phyloP scores from a whole-genome alignment of 345 rosid genomes.

The Theobroma cacao region DNA sequence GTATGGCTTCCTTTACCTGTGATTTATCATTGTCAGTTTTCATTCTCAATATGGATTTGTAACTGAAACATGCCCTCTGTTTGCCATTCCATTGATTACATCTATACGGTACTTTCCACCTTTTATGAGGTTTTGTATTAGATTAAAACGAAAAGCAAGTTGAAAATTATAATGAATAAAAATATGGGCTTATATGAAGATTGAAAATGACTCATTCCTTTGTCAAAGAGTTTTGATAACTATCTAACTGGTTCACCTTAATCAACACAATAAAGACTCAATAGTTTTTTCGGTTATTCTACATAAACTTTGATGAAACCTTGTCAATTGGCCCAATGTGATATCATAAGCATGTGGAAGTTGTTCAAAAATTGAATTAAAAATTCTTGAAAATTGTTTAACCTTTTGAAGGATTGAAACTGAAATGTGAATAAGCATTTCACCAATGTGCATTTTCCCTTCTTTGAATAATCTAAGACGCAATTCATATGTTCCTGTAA shows the following conservation, averaged over 20 bases:
- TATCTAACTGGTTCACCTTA: background rate
- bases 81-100: background rate
- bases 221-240: background rate
- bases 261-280: background rate
- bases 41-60: background rate
- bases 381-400: background rate
- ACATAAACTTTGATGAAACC: background rate
- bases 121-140: background rate
- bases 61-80: background rate
- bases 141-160: background rate
- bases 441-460: background rate
- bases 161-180: background rate
- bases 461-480: background rate
- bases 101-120: background rate
- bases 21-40: background rate
- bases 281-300: background rate
- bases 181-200: background rate
- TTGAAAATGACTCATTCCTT: background rate
- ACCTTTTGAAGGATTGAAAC: background rate
- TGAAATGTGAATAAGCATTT: slow-evolving; percentile 1
- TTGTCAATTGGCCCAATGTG: background rate
- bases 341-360: background rate
- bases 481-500: background rate
- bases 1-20: slow-evolving; percentile 28
- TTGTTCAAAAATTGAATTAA: background rate